Evolutionary conservation across 768 basidiomycete genomes (phyloP), one percentile per base, ranked within the genome.

Genomic region (Hericium erinaceus): DNA sequence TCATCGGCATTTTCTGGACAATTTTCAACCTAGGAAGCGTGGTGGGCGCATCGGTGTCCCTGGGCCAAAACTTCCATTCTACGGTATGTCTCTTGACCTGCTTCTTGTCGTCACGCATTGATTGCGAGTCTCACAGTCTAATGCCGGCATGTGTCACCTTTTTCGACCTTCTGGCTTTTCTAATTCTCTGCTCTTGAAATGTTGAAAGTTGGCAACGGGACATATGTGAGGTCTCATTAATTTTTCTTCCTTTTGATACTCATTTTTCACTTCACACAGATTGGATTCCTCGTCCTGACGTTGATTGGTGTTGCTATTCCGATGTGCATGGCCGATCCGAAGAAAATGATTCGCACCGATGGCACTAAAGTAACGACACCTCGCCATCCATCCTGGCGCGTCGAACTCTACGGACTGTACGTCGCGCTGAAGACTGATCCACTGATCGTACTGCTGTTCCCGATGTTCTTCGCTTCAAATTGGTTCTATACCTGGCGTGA

Each of bases 401-500:
- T 78, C 18, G 90, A 92, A 67, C 72, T 92, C 54, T 75, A 77
- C 59, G 84, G 84, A 11, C 78, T 92, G 20, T 89, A 78, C 71
- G 62, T 85, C 49, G 80, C 85, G 2, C 73, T 93, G 48, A 77
- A 73, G 57, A 84, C 79, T 12, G 90, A 92, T 64, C 87, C 87
- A 0, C 74, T 77, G 71, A 81, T 93, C 63, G 59, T 91, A 15
- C 72, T 89, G 4, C 77, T 92, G 18, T 88, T 92, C 74, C 91
- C 90, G 12, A 87, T 92, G 84, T 91, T 92, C 70, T 81, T 90
- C 56, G 81, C 86, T 8, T 86, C 84, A 44, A 91, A 91, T 68
- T 91, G 86, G 80, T 90, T 90, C 72, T 90, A 90, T 66, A 85
- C 89, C 2, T 91, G 87, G 87, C 88, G 87, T 88, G 59, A 66